Base-by-base conservation (phyloP, 2,329 filamentous ascomycete species). In the Fusarium siculi region DNA sequence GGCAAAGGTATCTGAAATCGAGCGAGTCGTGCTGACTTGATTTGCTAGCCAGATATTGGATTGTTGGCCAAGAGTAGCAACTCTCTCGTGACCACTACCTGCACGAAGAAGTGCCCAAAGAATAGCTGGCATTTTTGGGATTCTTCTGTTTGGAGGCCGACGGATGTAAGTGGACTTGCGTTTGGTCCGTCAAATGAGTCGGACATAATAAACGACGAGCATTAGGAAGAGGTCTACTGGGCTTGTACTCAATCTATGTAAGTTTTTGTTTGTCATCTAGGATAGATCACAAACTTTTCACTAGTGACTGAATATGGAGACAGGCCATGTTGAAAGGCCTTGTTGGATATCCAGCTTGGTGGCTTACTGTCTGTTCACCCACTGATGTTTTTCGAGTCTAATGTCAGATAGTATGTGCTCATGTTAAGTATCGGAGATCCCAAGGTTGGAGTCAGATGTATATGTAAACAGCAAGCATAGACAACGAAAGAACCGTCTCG, bases 401-500 rank as follows among this genome's bases (percentile, higher is more conserved):
- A n/a, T 10, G 2, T 16, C n/a, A 15, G 7, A n/a, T n/a, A 9
- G 8, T 5, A 42, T n/a, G 9, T n/a, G 8, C 8, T 42, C n/a
- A 0, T 5, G 15, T 12, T 0, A 12, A 23, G 1, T 21, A 49
- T n/a, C 0, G 15, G 30, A 23, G 11, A 15, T 50, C 11, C 12
- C 21, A 34, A 19, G 30, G 5, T 23, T 9, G 11, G n/a, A 23
- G 8, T 34, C 9, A 15, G 30, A 23, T 34, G 1, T 9, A 34
- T 23, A 50, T 23, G 15, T 9, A 2, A n/a, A 15, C 46, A 49
- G 28, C 7, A 34, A 14, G 18, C 7, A n/a, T 23, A n/a, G n/a
- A 23, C 7, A 50, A 32, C 30, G 2, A 18, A 21, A 46, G 0
- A 15, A 16, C 7, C 25, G 14, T 21, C 44, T 30, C 14, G 12